Evolutionary conservation across 192 early-diverging fungal genomes (phyloP), one percentile per base, ranked within the genome.

Genomic region (Lunasporangiospora selenospora): DNA sequence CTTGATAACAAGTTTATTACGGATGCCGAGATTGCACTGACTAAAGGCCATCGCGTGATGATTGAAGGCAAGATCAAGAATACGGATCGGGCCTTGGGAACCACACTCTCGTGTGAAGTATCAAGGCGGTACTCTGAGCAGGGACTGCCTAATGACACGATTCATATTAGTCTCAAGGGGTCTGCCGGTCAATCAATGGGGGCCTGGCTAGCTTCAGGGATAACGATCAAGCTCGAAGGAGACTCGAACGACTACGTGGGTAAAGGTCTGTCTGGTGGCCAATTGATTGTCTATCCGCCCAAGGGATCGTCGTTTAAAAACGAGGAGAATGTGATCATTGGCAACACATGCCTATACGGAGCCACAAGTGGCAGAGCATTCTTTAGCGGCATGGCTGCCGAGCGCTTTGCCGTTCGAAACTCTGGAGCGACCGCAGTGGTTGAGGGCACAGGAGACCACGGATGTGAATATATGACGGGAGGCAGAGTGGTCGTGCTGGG

Each of bases 401-500:
- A 97, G 76, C 89, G 95, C 49, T 97, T 97, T 81, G 88, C 88
- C 43, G 95, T 97, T 42, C 86, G 95, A 70, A 97, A 97, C 78
- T 95, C 93, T 15, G 95, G 95, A 48, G 95, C 94, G 19, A 78
- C 81, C 37, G 94, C 93, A 33, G 94, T 97, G 1, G 89, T 92
- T 24, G 95, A 97, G 76, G 95, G 95, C 49, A 85, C 88, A 24
- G 95, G 95, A 55, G 95, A 97, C 82, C 95, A 97, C 70, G 95
- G 94, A 34, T 96, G 94, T 78, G 95, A 97, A 83, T 97, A 97
- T 80, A 97, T 97, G 95, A 97, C 95, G 4, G 95, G 95, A 41
- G 95, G 95, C 21, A 80, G 92, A 21, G 89, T 89, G 26, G 82
- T 97, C 26, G 84, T 97, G 27, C 80, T 97, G 4, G 95, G 94